These are phyloP conservation scores for Helicosporidium sp. DNA, from an alignment of 139 green algal species.

Conservation along the genomic window DNA sequence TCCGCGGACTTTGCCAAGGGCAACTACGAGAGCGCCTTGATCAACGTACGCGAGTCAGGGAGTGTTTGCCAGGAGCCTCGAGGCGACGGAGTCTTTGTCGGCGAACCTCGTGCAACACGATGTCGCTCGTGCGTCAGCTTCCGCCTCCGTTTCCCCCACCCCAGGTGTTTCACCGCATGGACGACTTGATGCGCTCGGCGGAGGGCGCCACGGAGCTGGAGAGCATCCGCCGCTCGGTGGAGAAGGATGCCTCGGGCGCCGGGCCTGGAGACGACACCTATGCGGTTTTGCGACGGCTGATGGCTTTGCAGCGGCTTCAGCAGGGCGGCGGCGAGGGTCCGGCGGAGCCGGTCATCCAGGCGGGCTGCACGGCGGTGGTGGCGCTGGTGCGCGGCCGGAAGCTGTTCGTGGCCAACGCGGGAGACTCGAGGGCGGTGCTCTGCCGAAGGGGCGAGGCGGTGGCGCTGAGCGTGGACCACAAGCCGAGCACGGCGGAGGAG, in stretches of 20 bases:
- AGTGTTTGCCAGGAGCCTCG: too few species aligned
- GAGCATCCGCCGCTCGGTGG: conserved; percentile 1
- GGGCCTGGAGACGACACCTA: conserved; percentile 8
- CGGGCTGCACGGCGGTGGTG: conserved; percentile 72
- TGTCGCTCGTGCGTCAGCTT: too few species aligned
- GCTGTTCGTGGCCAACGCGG: conserved; percentile 76
- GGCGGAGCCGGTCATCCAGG: conserved; percentile 11
- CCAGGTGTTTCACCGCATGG: conserved; percentile 16
- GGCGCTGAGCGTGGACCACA: conserved; percentile 54
- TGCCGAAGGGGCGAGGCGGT: conserved; percentile 24
- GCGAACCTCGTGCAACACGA: too few species aligned
- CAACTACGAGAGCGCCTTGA: conserved; percentile 36
- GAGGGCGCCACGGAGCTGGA: conserved; percentile 13
- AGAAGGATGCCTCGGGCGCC: conserved; percentile 1
- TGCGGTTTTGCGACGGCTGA: conserved; percentile 15
- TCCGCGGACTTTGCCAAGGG: conserved; percentile 32
- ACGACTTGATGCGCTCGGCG: conserved; percentile 14
- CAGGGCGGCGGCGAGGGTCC: not conserved
- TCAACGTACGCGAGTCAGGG: too few species aligned
- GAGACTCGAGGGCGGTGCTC: conserved; percentile 68
- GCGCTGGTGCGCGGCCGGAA: conserved; percentile 44
- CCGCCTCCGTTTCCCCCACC: too few species aligned
- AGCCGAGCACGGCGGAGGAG: conserved; percentile 50
- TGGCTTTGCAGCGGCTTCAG: conserved; percentile 15
- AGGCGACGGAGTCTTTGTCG: too few species aligned